Base-by-base conservation (phyloP, 768 basidiomycete species). In the Xanthoconium purpureum region DNA sequence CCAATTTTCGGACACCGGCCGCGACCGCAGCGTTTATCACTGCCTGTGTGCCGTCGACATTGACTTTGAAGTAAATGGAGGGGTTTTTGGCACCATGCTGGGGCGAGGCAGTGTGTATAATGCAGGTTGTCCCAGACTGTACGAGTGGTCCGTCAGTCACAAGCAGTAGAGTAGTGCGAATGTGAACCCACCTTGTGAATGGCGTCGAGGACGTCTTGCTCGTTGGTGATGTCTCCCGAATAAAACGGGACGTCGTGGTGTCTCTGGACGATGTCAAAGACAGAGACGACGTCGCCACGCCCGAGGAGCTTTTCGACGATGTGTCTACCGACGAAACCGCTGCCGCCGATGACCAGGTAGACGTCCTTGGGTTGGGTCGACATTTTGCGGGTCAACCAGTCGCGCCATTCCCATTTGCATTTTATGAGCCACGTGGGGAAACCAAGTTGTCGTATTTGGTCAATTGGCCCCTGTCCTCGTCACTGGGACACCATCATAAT, bases 51-150 rank as follows among this genome's bases (percentile, higher is more conserved):
- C 94, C 96, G 38, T 92, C 85, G 6, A 98, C 92, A 68, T 98
- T 98, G 64, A 99, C 96, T 68, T 89, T 92, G 74, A 83, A 87
- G 75, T 91, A 97, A 11, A 98, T 68, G 2, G 83, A 83, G 0
- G 83, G 77, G 61, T 89, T 78, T 54, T 83, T 82, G 50, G 78
- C 80, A 14, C 83, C 90, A 61, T 85, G 88, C 6, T 83, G 83
- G 0, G 85, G 86, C 8, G 94, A 95, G 17, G 95, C 97, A 11
- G 95, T 98, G 71, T 99, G 97, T 59, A 99, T 92, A 59, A 98
- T 89, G 65, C 89, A 91, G 0, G 92, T 94, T 29, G 93, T 81
- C 38, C 85, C 84, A 58, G 87, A 88, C 89, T 93, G 52, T 36
- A 47, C 17, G 20, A 28, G 37, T 18, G 5, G 4, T 36, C 6